Evolutionary conservation across 768 basidiomycete species (phyloP).

Genomic region (Boletus coccyginus): DNA sequence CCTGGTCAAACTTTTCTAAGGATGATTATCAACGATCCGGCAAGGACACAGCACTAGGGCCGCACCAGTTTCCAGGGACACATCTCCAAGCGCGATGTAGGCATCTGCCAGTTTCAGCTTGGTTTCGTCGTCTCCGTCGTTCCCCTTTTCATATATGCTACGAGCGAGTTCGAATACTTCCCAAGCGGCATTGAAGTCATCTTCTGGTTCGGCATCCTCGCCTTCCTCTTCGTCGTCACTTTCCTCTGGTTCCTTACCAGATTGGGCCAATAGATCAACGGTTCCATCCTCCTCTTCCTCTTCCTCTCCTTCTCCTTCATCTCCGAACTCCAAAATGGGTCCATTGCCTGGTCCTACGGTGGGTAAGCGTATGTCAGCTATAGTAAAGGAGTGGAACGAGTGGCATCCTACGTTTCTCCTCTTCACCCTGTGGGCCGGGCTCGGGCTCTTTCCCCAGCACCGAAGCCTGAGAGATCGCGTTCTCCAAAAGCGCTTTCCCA

Average conservation of each 20-base stretch:
- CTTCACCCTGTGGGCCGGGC: conserved; percentile 41
- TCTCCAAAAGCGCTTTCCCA: conserved; percentile 90
- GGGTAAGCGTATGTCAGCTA: conserved; percentile 9
- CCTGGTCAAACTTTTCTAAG: conserved; percentile 94
- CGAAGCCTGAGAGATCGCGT: conserved; percentile 79
- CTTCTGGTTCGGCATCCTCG: conserved; percentile 82
- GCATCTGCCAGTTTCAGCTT: conserved; percentile 88
- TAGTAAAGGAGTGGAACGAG: neutral
- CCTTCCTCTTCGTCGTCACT: conserved; percentile 55
- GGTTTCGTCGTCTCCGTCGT: conserved; percentile 53
- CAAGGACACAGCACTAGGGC: neutral
- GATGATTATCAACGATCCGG: neutral
- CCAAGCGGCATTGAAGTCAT: conserved; percentile 98
- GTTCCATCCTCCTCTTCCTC: conserved; percentile 57
- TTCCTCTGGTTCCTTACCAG: conserved; percentile 48
- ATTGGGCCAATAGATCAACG: conserved; percentile 64
- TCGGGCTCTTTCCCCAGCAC: conserved; percentile 88
- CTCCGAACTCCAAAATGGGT: conserved; percentile 78
- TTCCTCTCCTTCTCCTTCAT: conserved; percentile 67
- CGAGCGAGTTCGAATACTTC: conserved; percentile 94
- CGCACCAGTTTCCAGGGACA: conserved; percentile 94
- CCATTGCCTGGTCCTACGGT: conserved; percentile 41
- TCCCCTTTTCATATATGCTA: conserved; percentile 74
- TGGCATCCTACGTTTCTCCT: conserved; percentile 34
- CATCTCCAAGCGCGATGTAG: conserved; percentile 88